Base-by-base conservation (phyloP, 768 basidiomycete genomes). In the Collybia sp. region DNA sequence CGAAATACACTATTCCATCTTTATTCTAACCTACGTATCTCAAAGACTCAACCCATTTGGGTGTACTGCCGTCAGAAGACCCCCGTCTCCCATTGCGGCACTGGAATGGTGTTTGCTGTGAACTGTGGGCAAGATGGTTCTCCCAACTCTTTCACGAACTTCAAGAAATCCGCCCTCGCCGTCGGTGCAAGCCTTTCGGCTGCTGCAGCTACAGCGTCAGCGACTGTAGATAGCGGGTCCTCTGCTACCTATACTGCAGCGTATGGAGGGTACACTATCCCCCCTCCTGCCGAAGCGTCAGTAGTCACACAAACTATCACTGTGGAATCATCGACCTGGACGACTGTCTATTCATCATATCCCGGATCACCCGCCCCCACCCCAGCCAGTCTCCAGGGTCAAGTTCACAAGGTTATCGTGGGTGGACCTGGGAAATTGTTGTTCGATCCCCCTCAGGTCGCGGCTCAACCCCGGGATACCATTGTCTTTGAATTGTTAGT, bases 101-200 rank as follows among this genome's bases (percentile, higher is more conserved):
- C 63, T 49, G 82, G 81, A 54, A 83, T 85, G 81, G 79, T 85
- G 36, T 82, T 83, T 57, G 74, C 79, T 15, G 72, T 83, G 57
- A 83, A 85, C 63, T 80, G 79, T 60, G 77, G 77, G 32, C 53
- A 64, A 2, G 76, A 76, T 52, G 79, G 74, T 47, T 50, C 68
- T 36, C 59, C 75, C 41, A 82, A 82, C 64, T 82, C 81, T 5
- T 83, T 83, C 68, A 63, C 66, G 39, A 75, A 75, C 55, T 82
- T 83, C 71, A 76, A 82, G 66, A 65, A 71, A 12, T 58, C 79
- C 31, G 80, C 82, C 30, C 66, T 81, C 38, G 75, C 73, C 2
- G 59, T 79, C 42, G 82, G 80, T 46, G 73, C 73, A 19, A 69
- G 68, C 43, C 72, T 78, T 31, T 55, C 70, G 39, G 69, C 75